phyloP scores from a whole-genome alignment of 2,329 filamentous ascomycete genomes.

The Aspergillus unguis region DNA sequence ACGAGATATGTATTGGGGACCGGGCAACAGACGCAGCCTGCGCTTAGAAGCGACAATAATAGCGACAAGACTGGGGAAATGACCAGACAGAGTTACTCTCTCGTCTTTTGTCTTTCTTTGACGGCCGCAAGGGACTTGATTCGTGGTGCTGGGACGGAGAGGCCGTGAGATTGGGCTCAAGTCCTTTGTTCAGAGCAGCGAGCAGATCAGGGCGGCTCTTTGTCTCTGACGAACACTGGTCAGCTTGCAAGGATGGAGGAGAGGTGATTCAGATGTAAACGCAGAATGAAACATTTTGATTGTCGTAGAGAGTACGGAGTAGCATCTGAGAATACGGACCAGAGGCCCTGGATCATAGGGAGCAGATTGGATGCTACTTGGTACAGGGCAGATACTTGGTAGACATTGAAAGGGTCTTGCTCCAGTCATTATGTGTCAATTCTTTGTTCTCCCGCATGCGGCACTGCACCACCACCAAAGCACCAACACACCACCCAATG shows the following conservation, averaged over 20 bases:
- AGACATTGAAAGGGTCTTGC: no score
- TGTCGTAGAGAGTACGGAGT: background rate
- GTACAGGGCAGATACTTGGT: no score
- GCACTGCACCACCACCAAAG: constrained; percentile 1
- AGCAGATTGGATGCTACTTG: no score
- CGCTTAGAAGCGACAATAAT: constrained; percentile 2
- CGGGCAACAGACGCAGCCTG: constrained; percentile 1
- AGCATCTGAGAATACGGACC: no score
- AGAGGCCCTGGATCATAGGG: no score
- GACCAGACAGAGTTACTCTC: constrained; percentile 4
- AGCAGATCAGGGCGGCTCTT: background rate
- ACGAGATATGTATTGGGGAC: background rate
- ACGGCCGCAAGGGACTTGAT: background rate
- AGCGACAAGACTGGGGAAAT: constrained; percentile 10
- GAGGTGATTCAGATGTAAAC: background rate
- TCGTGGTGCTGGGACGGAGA: background rate
- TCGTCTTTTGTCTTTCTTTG: constrained; percentile 7
- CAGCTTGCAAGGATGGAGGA: no score
- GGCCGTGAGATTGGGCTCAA: constrained; percentile 8
- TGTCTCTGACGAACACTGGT: background rate
- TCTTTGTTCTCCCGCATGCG: constrained; percentile 13
- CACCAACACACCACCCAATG: constrained; percentile 2
- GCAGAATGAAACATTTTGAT: constrained; percentile 9
- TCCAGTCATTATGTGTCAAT: background rate
- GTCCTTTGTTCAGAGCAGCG: constrained; percentile 7